Evolutionary conservation across 129 eudicot genomes (phyloP), one percentile per base, ranked within the genome.

Genomic region (Arctium lappa): DNA sequence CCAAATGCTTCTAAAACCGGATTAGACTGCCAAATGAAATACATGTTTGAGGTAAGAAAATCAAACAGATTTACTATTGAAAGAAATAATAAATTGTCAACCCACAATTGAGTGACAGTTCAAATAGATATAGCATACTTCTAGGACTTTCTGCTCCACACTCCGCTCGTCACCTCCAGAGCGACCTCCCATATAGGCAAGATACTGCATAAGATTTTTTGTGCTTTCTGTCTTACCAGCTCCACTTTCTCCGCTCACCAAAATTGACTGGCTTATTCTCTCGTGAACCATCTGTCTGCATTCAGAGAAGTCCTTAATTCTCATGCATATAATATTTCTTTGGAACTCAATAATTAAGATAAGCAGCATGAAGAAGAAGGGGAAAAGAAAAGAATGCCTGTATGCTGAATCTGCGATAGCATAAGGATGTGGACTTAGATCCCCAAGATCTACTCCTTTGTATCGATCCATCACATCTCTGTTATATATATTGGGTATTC

Each of bases 201-300:
- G 97, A 86, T 92, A 94, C 31, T 77, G 90, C 98, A 94, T 94
- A 79, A 94, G 97, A 86, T 86, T 88, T 79, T 94, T 94, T 16
- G 98, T 92, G 89, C 91, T 85, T 87, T 94, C 98, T 13, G 98
- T 94, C 82, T 94, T 94, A 22, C 98, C 98, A 73, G 98, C 98
- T 69, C 98, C 98, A 86, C 98, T 94, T 88, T 94, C 98, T 81
- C 98, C 98, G 83, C 98, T 94, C 10, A 94, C 98, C 91, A 94
- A 87, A 83, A 94, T 94, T 73, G 98, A 63, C 86, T 94, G 98
- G 86, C 98, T 94, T 82, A 89, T 77, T 76, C 88, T 90, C 78
- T 92, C 97, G 66, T 89, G 77, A 71, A 92, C 83, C 98, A 94
- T 94, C 78, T 90, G 91, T 90, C 98, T 94, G 95, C 91, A 84